Evolutionary conservation across 2,329 filamentous ascomycete genomes (phyloP), one percentile per base, ranked within the genome.

Genomic region (Xylaria sp.): DNA sequence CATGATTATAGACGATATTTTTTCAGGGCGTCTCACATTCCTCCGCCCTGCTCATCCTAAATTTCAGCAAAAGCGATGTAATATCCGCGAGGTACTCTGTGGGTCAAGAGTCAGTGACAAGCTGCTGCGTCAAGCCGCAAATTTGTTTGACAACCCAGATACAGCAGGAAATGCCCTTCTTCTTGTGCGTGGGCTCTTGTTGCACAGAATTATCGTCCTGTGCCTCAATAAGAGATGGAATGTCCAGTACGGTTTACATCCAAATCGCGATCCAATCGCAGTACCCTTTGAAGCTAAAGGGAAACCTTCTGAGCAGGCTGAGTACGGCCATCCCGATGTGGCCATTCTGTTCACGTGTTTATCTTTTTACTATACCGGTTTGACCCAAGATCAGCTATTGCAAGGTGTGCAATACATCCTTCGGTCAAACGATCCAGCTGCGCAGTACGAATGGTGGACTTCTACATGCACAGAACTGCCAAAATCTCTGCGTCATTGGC

Each of bases 221-320:
- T 83, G 80, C 4, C 69, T 90, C 0, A 81, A 83, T 51, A 90
- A 89, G 68, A 76, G 86, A 13, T 91, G 85, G 86, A 88, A 89
- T 44, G 88, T 92, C 0, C 79, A 85, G 37, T 92, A 88, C 46
- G 86, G 86, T 0, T 73, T 88, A 0, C 81, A 87, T 62, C 80
- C 83, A 0, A 43, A 65, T 0, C 79, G 89, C 3, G 76, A 81
- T 44, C 85, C 86, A 0, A 81, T 90, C 4, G 88, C 89, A 0
- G 89, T 91, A 0, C 89, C 89, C 0, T 92, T 82, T 46, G 79
- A 84, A 11, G 86, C 87, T 0, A 90, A 91, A 56, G 89, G 88
- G 1, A 78, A 80, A 0, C 88, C 89, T 0, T 83, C 82, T 0
- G 81, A 84, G 0, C 80, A 85, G 3, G 83, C 87, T 0, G 89